phyloP scores from a whole-genome alignment of 2,329 filamentous ascomycete genomes.

The Fusarium tuaranense region DNA sequence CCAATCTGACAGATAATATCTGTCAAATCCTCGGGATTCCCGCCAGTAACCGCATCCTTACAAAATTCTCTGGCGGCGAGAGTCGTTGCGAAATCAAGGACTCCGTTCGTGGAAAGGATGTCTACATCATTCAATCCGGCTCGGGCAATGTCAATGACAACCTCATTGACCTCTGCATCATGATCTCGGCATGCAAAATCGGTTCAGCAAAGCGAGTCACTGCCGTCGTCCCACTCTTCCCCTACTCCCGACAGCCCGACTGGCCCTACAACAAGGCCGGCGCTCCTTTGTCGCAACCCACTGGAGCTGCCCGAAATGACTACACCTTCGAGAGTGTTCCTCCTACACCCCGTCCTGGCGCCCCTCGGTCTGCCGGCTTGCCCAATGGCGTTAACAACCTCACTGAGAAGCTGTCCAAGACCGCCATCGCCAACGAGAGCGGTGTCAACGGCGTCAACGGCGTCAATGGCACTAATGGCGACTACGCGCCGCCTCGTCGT shows the following conservation, averaged over 20 bases:
- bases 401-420: slow-evolving; percentile 78
- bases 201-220: slow-evolving; percentile 94
- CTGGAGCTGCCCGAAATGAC: slow-evolving; percentile 62
- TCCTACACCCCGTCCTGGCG: slow-evolving; percentile 81
- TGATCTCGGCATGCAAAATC: slow-evolving; percentile 97
- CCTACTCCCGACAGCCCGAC: slow-evolving; percentile 96
- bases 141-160: slow-evolving; percentile 95
- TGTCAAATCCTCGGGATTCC: slow-evolving; percentile 90
- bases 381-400: slow-evolving; percentile 76
- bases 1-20: slow-evolving; percentile 85
- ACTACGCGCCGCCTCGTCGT: slow-evolving; percentile 49
- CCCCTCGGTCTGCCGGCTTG: slow-evolving; percentile 73
- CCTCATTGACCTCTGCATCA: slow-evolving; percentile 96
- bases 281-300: slow-evolving; percentile 82
- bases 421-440: slow-evolving; percentile 65
- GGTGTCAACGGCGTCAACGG: slow-evolving; percentile 41
- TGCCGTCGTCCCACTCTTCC: slow-evolving; percentile 93
- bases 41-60: slow-evolving; percentile 84
- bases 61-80: slow-evolving; percentile 95
- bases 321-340: slow-evolving; percentile 95
- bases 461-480: slow-evolving; percentile 38
- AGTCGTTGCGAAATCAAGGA: slow-evolving; percentile 96
- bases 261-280: slow-evolving; percentile 97
- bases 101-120: slow-evolving; percentile 97
- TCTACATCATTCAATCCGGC: slow-evolving; percentile 97